Conservation (phyloP, 805 yeast genomes). For the Lachancea lanzarotensis region DNA sequence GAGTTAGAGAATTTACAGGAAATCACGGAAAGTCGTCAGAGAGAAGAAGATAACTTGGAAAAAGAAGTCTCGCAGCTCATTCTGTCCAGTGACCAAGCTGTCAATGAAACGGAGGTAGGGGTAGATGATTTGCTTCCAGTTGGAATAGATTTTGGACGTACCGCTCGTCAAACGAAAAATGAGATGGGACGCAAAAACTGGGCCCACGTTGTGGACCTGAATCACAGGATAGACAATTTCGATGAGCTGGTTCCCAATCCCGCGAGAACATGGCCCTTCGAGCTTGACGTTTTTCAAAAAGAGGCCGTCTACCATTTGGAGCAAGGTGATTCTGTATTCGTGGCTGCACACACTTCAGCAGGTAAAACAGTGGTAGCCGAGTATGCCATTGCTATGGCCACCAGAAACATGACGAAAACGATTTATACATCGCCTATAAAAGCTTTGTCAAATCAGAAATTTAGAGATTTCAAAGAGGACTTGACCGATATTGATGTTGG, state of each 20-base stretch:
- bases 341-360: constrained; percentile 98
- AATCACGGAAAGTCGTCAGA: constrained; percentile 34
- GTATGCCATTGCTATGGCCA: constrained; percentile 95
- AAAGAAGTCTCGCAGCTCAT: constrained; percentile 10
- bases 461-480: constrained; percentile 75
- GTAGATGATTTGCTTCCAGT: constrained; percentile 46
- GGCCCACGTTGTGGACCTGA: constrained; percentile 93
- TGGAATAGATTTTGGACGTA: constrained; percentile 43
- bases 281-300: constrained; percentile 89
- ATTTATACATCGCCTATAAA: constrained; percentile 95
- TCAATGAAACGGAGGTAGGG: constrained; percentile 9
- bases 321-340: constrained; percentile 97
- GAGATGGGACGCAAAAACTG: constrained; percentile 50
- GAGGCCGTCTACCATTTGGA: constrained; percentile 95
- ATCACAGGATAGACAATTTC: constrained; percentile 78
- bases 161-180: constrained; percentile 19
- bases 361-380: constrained; percentile 99
- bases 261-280: constrained; percentile 93
- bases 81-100: constrained; percentile 7
- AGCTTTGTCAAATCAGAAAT: constrained; percentile 84
- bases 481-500: constrained; percentile 86
- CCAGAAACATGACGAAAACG: constrained; percentile 91
- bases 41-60: constrained; percentile 19
- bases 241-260: constrained; percentile 84
- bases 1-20: constrained; percentile 34